These are phyloP conservation scores for Solanum peruvianum DNA, from an alignment of 257 asterid species.

Conservation along the genomic window DNA sequence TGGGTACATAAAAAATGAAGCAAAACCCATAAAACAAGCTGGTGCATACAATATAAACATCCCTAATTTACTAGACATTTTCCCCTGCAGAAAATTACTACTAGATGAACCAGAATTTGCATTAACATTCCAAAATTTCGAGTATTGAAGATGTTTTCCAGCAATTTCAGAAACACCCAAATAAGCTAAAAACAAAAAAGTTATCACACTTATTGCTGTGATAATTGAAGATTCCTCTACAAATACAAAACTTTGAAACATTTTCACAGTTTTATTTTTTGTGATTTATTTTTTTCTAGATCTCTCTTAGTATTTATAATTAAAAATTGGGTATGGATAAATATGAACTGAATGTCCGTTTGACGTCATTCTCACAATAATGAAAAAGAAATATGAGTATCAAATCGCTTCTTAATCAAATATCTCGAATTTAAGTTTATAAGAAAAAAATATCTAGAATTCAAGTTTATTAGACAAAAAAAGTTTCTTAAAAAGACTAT, in stretches of 20 bases:
- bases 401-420: no score
- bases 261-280: background rate
- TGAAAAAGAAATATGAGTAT: background rate
- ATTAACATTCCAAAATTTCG: conserved; percentile 29
- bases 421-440: no score
- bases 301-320: background rate
- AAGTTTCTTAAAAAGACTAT: no score
- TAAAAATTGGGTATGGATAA: background rate
- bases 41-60: conserved; percentile 42
- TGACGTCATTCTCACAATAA: background rate
- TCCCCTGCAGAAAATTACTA: background rate
- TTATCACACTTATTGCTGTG: conserved; percentile 21
- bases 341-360: background rate
- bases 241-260: background rate
- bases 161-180: conserved; percentile 36
- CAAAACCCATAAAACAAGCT: conserved; percentile 25
- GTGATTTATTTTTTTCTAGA: no score
- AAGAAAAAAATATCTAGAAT: no score
- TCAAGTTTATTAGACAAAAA: no score
- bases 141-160: conserved; percentile 41
- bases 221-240: conserved; percentile 26
- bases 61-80: conserved; percentile 26
- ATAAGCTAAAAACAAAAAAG: conserved; percentile 14
- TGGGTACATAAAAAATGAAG: conserved; percentile 34
- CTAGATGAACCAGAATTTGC: background rate